Conservation (phyloP, 2,329 filamentous ascomycete species). For the Cladosporium cucumerinum region DNA sequence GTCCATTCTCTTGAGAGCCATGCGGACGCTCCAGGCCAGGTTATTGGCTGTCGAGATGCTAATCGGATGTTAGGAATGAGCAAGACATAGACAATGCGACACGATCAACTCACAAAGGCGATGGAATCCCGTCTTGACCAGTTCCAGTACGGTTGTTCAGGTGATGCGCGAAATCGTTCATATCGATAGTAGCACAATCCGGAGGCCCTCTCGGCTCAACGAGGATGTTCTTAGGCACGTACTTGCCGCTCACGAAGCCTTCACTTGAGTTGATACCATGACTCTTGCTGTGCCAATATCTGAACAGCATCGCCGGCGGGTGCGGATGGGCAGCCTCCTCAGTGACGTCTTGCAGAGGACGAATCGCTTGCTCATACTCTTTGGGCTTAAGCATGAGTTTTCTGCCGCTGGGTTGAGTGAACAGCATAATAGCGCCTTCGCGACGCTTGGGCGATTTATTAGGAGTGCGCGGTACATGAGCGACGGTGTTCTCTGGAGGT, state of each 20-base stretch:
- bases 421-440: neutral
- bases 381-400: neutral
- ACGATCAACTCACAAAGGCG: neutral
- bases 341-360: neutral
- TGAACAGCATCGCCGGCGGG: neutral
- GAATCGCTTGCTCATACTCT: neutral
- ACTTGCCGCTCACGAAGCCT: neutral
- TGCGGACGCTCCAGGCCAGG: neutral
- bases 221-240: neutral
- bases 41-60: neutral
- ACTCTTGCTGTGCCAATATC: neutral
- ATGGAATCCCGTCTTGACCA: neutral
- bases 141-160: slow-evolving; percentile 4
- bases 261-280: neutral
- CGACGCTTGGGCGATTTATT: neutral
- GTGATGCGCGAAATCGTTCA: neutral
- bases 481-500: neutral
- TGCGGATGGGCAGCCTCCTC: neutral
- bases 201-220: neutral
- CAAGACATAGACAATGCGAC: neutral
- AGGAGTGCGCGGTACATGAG: neutral
- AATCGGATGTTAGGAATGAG: neutral
- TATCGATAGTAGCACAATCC: neutral
- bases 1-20: neutral
- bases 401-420: neutral